Evolutionary conservation across 2,329 filamentous ascomycete genomes (phyloP).

Genomic region (Stylonectria norvegica): DNA sequence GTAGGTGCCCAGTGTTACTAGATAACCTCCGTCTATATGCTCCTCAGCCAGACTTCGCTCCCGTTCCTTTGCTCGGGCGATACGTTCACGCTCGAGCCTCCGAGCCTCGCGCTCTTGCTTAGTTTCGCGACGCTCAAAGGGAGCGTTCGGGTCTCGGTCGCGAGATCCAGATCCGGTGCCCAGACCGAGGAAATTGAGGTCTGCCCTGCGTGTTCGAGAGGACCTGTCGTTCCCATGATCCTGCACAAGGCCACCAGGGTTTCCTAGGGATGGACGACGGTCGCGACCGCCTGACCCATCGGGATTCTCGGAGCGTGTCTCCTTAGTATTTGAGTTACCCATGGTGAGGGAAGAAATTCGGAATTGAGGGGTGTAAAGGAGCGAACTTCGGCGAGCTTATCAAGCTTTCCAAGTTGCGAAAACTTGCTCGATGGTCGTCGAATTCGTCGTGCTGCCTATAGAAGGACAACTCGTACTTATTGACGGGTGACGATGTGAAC

Average conservation of each 20-base stretch:
- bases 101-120: constrained; percentile 88
- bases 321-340: constrained; percentile 41
- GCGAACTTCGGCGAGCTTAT: constrained; percentile 1
- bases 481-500: not conserved
- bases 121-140: constrained; percentile 72
- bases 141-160: constrained; percentile 40
- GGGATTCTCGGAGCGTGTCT: constrained; percentile 33
- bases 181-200: constrained; percentile 47
- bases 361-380: constrained; percentile 6
- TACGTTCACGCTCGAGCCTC: constrained; percentile 76
- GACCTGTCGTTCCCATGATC: constrained; percentile 22
- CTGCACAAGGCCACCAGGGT: constrained; percentile 18
- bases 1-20: constrained; percentile 93
- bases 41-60: constrained; percentile 90
- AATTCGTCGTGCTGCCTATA: not conserved
- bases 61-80: constrained; percentile 73
- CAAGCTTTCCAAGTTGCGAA: not conserved
- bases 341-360: constrained; percentile 23
- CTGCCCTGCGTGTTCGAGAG: constrained; percentile 38
- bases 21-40: constrained; percentile 87
- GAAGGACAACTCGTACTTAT: not conserved
- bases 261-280: constrained; percentile 20
- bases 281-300: constrained; percentile 17
- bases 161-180: constrained; percentile 34
- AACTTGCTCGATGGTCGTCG: too few relatives aligned